phyloP scores from a whole-genome alignment of 2,329 filamentous ascomycete species.

The Colletotrichum sp. region DNA sequence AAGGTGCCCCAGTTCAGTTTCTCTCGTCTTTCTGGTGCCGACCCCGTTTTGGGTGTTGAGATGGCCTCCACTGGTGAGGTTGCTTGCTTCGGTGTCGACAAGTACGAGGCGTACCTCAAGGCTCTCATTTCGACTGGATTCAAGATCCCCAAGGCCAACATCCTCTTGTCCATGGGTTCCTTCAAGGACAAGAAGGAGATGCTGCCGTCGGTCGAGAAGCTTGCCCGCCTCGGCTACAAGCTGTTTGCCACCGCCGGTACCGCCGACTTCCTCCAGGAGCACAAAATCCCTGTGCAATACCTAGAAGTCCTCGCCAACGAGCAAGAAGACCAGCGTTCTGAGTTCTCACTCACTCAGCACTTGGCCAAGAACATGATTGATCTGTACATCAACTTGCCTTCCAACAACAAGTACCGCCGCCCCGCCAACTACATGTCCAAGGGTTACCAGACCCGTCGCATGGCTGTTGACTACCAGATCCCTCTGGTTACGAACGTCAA shows the following conservation, averaged over 20 bases:
- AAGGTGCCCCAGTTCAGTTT: constrained; percentile 99
- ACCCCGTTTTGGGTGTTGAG: constrained; percentile 95
- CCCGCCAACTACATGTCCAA: constrained; percentile 99
- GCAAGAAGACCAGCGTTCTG: constrained; percentile 86
- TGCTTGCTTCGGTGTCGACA: constrained; percentile 92
- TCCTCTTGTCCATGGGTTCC: constrained; percentile 92
- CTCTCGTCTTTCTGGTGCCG: constrained; percentile 93
- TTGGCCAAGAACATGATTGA: constrained; percentile 98
- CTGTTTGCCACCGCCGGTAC: constrained; percentile 96
- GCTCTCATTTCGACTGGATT: constrained; percentile 95
- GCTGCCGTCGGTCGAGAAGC: constrained; percentile 88
- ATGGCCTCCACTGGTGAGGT: constrained; percentile 99
- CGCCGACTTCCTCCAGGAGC: constrained; percentile 93
- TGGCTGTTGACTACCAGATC: constrained; percentile 98
- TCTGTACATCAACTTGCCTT: constrained; percentile 99
- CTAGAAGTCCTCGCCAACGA: constrained; percentile 83
- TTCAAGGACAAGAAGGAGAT: constrained; percentile 99
- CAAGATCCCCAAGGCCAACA: constrained; percentile 93
- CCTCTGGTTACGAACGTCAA: constrained; percentile 98
- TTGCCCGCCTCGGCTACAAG: constrained; percentile 92
- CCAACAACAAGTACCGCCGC: constrained; percentile 94
- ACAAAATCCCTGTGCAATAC: constrained; percentile 91
- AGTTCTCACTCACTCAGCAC: constrained; percentile 97
- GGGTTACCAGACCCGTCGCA: constrained; percentile 93
- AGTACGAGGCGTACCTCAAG: constrained; percentile 98